phyloP scores from a whole-genome alignment of 1,284 basidiomycete genomes.

The Somion occarium region DNA sequence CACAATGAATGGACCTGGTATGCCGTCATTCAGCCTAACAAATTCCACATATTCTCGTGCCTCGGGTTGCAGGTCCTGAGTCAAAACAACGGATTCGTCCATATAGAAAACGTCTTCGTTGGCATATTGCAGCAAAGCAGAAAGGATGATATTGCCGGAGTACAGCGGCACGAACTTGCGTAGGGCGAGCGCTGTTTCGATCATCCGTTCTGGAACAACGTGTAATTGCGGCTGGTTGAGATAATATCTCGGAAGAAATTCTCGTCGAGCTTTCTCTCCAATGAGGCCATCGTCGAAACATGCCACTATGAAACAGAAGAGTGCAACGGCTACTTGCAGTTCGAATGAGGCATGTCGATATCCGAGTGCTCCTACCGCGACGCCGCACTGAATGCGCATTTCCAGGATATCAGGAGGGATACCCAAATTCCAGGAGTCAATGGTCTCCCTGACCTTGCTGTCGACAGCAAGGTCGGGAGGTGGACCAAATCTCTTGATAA shows the following conservation, averaged over 20 bases:
- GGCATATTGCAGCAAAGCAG: background rate
- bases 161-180: background rate
- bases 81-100: background rate
- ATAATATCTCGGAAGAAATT: background rate
- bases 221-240: conserved; percentile 2
- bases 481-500: background rate
- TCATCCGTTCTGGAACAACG: background rate
- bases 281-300: background rate
- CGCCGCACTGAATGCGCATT: background rate
- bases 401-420: background rate
- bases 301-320: background rate
- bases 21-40: conserved; percentile 4
- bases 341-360: background rate
- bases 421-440: background rate
- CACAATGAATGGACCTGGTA: background rate
- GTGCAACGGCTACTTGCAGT: background rate
- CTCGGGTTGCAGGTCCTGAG: background rate
- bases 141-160: background rate
- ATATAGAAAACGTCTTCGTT: conserved; percentile 1
- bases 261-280: background rate
- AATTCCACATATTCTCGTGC: conserved; percentile 1
- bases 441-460: background rate
- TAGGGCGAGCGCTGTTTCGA: background rate
- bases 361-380: background rate
- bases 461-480: background rate